Base-by-base conservation (phyloP, 805 yeast genomes). In the Yarrowia sp. region DNA sequence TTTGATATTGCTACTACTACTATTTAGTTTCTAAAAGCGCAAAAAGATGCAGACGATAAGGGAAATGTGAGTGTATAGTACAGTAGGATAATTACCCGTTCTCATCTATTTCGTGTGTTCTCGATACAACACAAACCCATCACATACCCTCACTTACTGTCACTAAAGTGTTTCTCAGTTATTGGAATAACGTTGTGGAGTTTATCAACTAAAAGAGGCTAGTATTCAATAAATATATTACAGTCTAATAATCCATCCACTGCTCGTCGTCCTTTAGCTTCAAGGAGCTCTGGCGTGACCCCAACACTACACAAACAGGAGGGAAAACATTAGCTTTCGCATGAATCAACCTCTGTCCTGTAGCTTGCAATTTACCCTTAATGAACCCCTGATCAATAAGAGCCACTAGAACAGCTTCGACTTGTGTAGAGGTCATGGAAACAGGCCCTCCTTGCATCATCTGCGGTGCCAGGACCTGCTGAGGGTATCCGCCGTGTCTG, bases 361-460 rank as follows among this genome's bases (percentile, higher is more conserved):
- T 33, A 73, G 64, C 22, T 67, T 63, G 70, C 14, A 78, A 66
- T 32, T 75, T 75, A n/a, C 76, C 80, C 53, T 70, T 74, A 66
- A 79, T 66, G 57, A 71, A 70, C 8, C 78, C 79, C 47, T 58
- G 64, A 10, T 58, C 64, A 18, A 58, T 32, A 14, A 58, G 31
- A 7, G 64, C 64, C n/a, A 58, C 64, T 4, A 43, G 43, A 35
- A 58, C 35, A 8, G 64, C 50, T 9, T 58, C 64, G 4, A 58
- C 64, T 11, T 58, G 51, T 1, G 41, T 17, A 4, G 51, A 15
- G 3, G 51, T 35, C 43, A 57, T 15, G 18, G 14, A 14, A 1
- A 2, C 13, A 22, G 33, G 10, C 2, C 18, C 28, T n/a, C 45
- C 60, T 8, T 4, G 17, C 41, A 35, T 33, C 7, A 35, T 9